A percentile compares a stretch with the other conserved stretches of the same genome.
These are phyloP conservation scores for Xylaria nigripes DNA, from an alignment of 495 filamentous ascomycete species.

Conservation along the genomic window DNA sequence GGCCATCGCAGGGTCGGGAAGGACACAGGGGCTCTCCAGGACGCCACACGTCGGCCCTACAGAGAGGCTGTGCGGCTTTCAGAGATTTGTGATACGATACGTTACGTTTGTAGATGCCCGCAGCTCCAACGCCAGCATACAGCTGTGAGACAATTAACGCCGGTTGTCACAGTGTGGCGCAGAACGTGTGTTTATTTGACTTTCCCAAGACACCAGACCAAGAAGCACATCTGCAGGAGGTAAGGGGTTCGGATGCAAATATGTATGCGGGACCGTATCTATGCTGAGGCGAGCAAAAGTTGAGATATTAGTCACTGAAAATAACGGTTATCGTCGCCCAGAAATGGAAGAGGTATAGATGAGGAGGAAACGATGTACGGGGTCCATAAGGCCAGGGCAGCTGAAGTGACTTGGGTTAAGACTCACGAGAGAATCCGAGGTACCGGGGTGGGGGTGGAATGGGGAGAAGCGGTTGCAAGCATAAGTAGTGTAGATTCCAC, in stretches of 20 bases:
- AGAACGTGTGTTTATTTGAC: neutral
- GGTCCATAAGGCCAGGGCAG: too few relatives aligned
- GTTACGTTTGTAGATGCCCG: neutral
- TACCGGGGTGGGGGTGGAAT: too few relatives aligned
- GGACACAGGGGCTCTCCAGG: neutral
- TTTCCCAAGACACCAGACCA: neutral
- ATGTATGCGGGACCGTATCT: neutral
- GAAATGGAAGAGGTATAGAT: too few relatives aligned
- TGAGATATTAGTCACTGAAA: too few relatives aligned
- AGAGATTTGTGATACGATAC: neutral
- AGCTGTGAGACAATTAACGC: neutral
- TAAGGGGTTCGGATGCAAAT: neutral
- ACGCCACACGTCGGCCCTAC: slow-evolving; percentile 1
- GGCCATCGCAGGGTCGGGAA: slow-evolving; percentile 17
- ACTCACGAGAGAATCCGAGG: too few relatives aligned
- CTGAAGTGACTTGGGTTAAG: too few relatives aligned
- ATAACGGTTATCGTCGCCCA: too few relatives aligned
- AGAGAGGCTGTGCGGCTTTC: neutral
- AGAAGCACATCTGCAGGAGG: neutral
- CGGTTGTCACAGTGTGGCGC: neutral
- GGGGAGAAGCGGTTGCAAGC: too few relatives aligned
- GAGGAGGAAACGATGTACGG: too few relatives aligned
- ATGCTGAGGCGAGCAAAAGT: too few relatives aligned
- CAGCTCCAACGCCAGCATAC: neutral
- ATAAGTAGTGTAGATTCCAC: too few relatives aligned